A percentile compares a stretch with the other conserved stretches of the same genome.
Evolutionary conservation across 2,329 filamentous ascomycete genomes (phyloP).

Genomic region (Cladosporium sp.): DNA sequence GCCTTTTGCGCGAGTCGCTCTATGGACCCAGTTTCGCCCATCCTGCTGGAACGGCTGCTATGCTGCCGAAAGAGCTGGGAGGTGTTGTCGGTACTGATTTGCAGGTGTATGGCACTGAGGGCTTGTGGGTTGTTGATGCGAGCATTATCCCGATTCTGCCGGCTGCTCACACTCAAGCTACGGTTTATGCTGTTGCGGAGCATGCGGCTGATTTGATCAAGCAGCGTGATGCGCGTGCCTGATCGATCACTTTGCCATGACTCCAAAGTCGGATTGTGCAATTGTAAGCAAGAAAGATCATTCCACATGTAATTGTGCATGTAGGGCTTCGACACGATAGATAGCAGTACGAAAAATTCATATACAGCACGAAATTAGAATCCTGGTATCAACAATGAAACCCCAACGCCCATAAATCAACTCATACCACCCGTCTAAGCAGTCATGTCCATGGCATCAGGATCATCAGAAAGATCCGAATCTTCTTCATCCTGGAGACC

Average conservation of each 20-base stretch:
- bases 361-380: too few relatives aligned
- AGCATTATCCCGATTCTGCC: slow-evolving; percentile 37
- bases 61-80: slow-evolving; percentile 25
- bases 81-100: slow-evolving; percentile 41
- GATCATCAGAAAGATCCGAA: slow-evolving; percentile 31
- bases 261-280: too few relatives aligned
- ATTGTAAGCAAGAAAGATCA: too few relatives aligned
- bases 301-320: too few relatives aligned
- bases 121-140: slow-evolving; percentile 43
- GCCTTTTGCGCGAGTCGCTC: slow-evolving; percentile 26
- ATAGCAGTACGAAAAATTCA: too few relatives aligned
- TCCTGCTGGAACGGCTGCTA: slow-evolving; percentile 44
- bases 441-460: slow-evolving; percentile 25
- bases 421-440: background rate
- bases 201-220: slow-evolving; percentile 39
- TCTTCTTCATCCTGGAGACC: slow-evolving; percentile 32
- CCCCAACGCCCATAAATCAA: background rate
- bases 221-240: slow-evolving; percentile 19
- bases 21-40: slow-evolving; percentile 42
- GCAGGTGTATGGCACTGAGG: slow-evolving; percentile 41
- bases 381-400: slow-evolving; percentile 11
- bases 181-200: slow-evolving; percentile 38
- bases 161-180: slow-evolving; percentile 34
- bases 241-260: background rate
- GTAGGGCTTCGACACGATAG: too few relatives aligned